phyloP scores from a whole-genome alignment of 176 grass and related monocot genomes.

The Tillandsia leiboldiana region DNA sequence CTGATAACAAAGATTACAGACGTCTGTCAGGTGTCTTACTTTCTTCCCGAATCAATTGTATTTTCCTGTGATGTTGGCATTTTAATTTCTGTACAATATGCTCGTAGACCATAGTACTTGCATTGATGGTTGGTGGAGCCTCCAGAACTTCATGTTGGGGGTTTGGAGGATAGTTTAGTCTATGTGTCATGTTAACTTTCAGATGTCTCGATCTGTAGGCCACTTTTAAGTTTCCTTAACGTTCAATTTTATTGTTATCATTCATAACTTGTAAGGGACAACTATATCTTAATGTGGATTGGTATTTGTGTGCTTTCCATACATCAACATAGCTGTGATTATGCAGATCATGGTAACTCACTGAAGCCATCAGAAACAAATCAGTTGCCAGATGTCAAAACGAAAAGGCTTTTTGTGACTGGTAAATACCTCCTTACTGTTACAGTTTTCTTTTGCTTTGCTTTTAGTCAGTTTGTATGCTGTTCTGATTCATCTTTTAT shows the following conservation, averaged over 20 bases:
- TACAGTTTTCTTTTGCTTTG: not conserved
- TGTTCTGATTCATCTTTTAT: not conserved
- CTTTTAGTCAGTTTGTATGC: not conserved
- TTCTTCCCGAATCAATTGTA: not conserved
- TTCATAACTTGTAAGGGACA: not conserved
- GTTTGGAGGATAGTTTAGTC: too few species aligned
- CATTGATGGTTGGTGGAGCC: too few species aligned
- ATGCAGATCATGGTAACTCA: conserved; percentile 38
- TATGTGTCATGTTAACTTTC: too few species aligned
- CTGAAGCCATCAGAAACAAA: conserved; percentile 42
- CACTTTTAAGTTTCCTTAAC: not conserved
- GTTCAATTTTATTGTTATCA: too few species aligned
- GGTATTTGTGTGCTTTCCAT: not conserved
- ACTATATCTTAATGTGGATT: not conserved
- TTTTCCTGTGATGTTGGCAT: not conserved
- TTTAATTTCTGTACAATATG: not conserved
- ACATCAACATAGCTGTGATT: not conserved
- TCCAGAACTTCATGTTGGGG: too few species aligned
- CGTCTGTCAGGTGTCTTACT: conserved; percentile 25
- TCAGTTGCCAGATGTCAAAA: conserved; percentile 37
- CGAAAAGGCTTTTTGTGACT: conserved; percentile 91
- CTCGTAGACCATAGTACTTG: not conserved
- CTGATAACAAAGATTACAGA: conserved; percentile 51
- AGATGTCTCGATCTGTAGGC: not conserved
- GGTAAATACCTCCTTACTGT: conserved; percentile 26